Conservation (phyloP, 306 rosid genomes). For the Trifolium dubium region DNA sequence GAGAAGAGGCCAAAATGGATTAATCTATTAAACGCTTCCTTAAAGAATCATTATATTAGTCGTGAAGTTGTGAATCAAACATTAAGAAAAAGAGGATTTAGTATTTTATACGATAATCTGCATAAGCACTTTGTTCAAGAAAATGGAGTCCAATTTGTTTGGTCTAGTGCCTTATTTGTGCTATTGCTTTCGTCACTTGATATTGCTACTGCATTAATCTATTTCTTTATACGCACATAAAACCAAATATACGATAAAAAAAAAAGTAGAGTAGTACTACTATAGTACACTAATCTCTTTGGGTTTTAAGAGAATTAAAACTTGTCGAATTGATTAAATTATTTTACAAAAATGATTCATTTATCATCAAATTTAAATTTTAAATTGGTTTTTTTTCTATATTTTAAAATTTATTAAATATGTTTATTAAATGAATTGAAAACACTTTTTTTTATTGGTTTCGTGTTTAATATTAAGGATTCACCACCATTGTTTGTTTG, state of each 20-base stretch:
- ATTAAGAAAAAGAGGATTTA: neutral
- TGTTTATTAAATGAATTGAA: no score
- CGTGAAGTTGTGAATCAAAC: slow-evolving; percentile 47
- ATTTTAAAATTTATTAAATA: no score
- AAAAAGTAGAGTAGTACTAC: neutral
- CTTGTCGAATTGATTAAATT: no score
- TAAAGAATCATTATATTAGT: slow-evolving; percentile 44
- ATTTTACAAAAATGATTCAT: no score
- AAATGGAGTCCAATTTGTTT: slow-evolving; percentile 37
- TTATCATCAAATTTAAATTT: no score
- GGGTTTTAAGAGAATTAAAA: no score
- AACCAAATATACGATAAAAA: slow-evolving; percentile 18
- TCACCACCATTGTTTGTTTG: no score
- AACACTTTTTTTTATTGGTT: no score
- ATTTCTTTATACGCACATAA: slow-evolving; percentile 30
- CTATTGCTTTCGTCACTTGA: slow-evolving; percentile 59
- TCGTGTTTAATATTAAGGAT: no score
- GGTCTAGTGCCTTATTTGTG: slow-evolving; percentile 41
- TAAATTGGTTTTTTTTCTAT: no score
- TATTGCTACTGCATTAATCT: neutral
- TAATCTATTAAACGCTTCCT: slow-evolving; percentile 41
- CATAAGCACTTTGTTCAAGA: slow-evolving; percentile 39
- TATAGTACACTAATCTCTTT: no score
- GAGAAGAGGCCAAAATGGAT: slow-evolving; percentile 50
- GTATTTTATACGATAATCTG: slow-evolving; percentile 35